Base-by-base conservation (phyloP, 306 rosid species). In the Ochetophila trinervis region DNA sequence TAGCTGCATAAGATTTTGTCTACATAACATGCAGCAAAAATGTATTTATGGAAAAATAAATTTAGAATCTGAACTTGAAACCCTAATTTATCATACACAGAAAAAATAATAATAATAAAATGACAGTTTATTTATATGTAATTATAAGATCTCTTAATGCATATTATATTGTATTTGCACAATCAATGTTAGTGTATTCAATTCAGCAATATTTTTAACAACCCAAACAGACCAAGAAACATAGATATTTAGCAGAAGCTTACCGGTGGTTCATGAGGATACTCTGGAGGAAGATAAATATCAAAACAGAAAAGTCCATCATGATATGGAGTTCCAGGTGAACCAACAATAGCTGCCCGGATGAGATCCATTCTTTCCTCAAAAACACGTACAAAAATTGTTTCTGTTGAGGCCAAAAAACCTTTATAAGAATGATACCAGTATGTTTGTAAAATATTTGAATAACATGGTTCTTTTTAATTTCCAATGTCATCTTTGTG, bases 311-410 rank as follows among this genome's bases (percentile, higher is more conserved):
- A 94, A 71, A 94, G 65, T 4, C 99, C 99, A 18, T 94, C 91
- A 20, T 94, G 95, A 73, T 94, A 94, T 53, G 99, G 99, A 57
- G 99, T 94, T 78, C 99, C 96, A 44, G 97, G 82, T 53, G 88
- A 90, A 66, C 99, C 99, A 16, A 94, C 85, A 62, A 94, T 84
- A 53, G 80, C 99, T 53, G 95, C 95, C 49, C 82, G 87, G 65
- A 94, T 52, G 24, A 94, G 96, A 82, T 94, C 97, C 90, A 94
- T 88, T 77, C 97, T 88, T 74, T 86, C 97, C 78, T 90, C 97
- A 44, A 86, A 84, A 66, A 53, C 91, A 37, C 91, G 91, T 68
- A 90, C 96, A 73, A 79, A 86, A 50, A 94, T 88, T 61, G 86
- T 83, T 74, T 88, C 99, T 94, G 93, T 65, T 66, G 64, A 66